phyloP scores from a whole-genome alignment of 2,329 filamentous ascomycete species.

The Raffaelea ambrosiae region DNA sequence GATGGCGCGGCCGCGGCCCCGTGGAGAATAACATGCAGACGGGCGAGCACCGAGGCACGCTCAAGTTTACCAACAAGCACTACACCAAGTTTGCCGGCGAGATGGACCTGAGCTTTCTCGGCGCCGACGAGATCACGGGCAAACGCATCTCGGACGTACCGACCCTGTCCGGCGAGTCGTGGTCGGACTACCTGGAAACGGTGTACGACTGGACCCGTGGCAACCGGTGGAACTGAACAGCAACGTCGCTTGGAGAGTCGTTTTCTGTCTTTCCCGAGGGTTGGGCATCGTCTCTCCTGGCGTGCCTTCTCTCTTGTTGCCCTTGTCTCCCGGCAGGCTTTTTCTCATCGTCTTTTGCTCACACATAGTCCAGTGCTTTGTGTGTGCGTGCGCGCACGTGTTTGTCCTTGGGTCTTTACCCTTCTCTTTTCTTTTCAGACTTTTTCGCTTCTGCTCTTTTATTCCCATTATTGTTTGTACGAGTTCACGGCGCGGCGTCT shows the following conservation, averaged over 20 bases:
- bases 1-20: constrained; percentile 18
- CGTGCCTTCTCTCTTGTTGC: too few species aligned
- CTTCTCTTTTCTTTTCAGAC: neutral
- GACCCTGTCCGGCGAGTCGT: constrained; percentile 10
- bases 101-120: constrained; percentile 16
- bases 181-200: constrained; percentile 17
- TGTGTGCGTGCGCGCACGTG: too few species aligned
- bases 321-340: too few species aligned
- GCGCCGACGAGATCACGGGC: constrained; percentile 14
- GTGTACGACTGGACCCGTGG: constrained; percentile 14
- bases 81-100: constrained; percentile 18
- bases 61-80: constrained; percentile 18
- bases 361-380: too few species aligned
- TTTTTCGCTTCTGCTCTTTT: neutral
- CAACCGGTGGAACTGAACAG: constrained; percentile 11
- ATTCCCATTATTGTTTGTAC: neutral
- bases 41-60: constrained; percentile 14
- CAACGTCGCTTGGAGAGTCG: too few species aligned
- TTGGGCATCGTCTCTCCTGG: too few species aligned
- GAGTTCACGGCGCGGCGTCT: too few species aligned
- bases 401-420: too few species aligned
- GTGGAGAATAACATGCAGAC: constrained; percentile 15
- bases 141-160: constrained; percentile 15
- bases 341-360: too few species aligned
- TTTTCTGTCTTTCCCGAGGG: neutral